phyloP scores from a whole-genome alignment of 441 rosid genomes.

The Jatropha podagrica region DNA sequence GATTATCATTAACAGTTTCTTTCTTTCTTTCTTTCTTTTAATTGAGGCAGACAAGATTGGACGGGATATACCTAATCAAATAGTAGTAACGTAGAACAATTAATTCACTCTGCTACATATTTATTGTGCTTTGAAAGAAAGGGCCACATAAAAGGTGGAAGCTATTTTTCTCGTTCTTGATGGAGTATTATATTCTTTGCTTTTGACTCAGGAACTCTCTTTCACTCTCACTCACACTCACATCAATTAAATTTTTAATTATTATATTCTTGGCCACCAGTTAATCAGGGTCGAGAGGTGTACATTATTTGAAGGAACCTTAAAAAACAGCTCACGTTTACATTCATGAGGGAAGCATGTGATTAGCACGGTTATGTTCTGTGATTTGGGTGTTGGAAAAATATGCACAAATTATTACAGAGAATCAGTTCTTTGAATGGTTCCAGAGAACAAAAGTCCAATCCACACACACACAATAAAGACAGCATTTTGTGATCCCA shows the following conservation, averaged over 20 bases:
- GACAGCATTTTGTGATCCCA: background rate
- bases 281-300: background rate
- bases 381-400: constrained; percentile 16
- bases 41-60: background rate
- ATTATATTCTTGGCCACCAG: background rate
- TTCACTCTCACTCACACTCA: no score
- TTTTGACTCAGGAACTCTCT: background rate
- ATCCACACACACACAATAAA: constrained; percentile 1
- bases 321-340: background rate
- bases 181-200: background rate
- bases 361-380: constrained; percentile 18
- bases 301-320: no score
- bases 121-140: constrained; percentile 3
- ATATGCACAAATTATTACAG: background rate
- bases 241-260: no score
- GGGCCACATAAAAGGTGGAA: background rate
- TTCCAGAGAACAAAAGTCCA: constrained; percentile 15
- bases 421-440: constrained; percentile 10
- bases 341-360: constrained; percentile 16
- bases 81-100: background rate
- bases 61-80: background rate
- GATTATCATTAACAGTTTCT: no score
- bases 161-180: background rate
- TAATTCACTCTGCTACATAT: background rate
- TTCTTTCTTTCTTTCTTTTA: background rate